Evolutionary conservation across 768 basidiomycete genomes (phyloP), one percentile per base, ranked within the genome.

Genomic region (Tylopilus subfusipes): DNA sequence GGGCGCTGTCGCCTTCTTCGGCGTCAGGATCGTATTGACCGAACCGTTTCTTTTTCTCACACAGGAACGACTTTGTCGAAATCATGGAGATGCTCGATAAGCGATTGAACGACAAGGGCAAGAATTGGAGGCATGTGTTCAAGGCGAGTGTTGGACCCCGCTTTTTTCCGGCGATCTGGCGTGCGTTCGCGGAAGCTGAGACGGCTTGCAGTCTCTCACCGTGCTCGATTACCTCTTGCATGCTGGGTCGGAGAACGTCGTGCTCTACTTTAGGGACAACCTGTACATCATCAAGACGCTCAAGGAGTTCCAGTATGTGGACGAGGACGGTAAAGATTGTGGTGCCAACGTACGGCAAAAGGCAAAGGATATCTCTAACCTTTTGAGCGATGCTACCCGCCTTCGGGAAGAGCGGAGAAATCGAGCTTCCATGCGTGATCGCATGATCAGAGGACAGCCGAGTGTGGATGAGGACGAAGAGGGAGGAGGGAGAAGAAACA

Each of bases 61-160:
- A 54, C 52, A 82, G 94, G 73, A 88, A 85, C 55, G 95, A 98
- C 65, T 99, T 99, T 70, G 93, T 98, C 13, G 97, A 99, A 75
- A 92, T 99, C 66, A 98, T 99, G 93, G 97, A 99, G 77, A 97
- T 98, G 93, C 80, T 99, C 46, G 97, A 98, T 74, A 98, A 99
- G 74, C 85, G 97, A 48, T 76, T 99, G 57, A 94, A 94, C 63
- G 97, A 99, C 76, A 98, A 97, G 78, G 97, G 97, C 34, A 98
- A 98, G 83, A 98, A 98, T 65, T 99, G 97, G 97, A 82, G 96
- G 49, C 97, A 99, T 77, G 96, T 98, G 54, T 98, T 97, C 83
- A 98, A 98, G 81, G 93, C 86, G 53, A 55, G 78, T 61, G 22
- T 42, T 33, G 40, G n/a, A 22, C 43, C 11, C 8, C n/a, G 38